Evolutionary conservation across 305 asterid genomes (phyloP), one percentile per base, ranked within the genome.

Genomic region (Fraxinus dipetala): DNA sequence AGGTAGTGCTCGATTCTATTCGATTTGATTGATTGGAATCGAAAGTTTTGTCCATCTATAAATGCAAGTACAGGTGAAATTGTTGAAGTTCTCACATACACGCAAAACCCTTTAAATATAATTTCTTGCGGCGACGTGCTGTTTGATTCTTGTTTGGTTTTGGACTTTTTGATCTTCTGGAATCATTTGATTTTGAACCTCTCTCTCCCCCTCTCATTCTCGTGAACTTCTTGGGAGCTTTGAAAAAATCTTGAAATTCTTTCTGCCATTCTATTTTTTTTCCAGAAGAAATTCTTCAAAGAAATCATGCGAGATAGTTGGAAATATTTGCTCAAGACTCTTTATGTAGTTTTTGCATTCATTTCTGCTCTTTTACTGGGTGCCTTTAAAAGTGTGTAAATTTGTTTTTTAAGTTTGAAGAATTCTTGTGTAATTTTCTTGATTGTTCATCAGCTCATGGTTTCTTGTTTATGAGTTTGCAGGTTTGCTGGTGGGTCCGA

Each of bases 401-500:
- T 70, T 45, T 63, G 45, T 84, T 80, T 32, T 75, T 34, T 94
- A 72, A 72, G 76, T 54, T 31, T 30, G 0, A 26, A 9, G 13
- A 22, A 40, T 65, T 73, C 36, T 31, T 75, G 9, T 74, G 14
- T 75, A 20, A 78, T 81, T 3, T 14, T 56, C 14, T 72, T 8
- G 18, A 75, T 79, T 72, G 73, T 72, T 78, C 28, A 63, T 79
- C 32, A 24, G 6, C 34, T 51, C 35, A 48, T 14, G 65, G 56
- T 74, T 61, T 77, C 31, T 83, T 79, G 38, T 65, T 80, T 28
- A 3, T 22, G 51, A 74, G 45, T 54, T 72, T 90, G 83, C 92
- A 96, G 98, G 99, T 91, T 31, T 93, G 81, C 26, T 94, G 32
- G 86, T 93, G 30, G 99, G 99, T 79, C 98, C 98, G 13, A 51